These are phyloP conservation scores for Ceratocystis smalleyi DNA, from an alignment of 2,329 filamentous ascomycete species.

Conservation along the genomic window DNA sequence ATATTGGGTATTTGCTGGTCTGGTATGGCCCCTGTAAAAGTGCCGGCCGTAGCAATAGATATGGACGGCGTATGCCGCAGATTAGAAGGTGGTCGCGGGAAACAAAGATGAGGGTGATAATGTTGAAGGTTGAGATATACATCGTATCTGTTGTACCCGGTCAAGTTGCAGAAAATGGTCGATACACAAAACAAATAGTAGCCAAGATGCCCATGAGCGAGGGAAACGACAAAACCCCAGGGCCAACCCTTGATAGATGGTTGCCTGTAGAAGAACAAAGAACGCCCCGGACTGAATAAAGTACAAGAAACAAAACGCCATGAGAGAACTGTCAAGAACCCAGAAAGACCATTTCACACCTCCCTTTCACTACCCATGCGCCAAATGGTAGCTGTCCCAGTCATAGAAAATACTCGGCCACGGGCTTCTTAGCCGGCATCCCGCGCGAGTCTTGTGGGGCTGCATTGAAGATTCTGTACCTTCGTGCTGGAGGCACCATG, in stretches of 20 bases:
- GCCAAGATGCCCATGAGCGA: neutral
- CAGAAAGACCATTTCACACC: neutral
- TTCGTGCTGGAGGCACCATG: conserved; percentile 54
- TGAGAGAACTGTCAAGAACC: neutral
- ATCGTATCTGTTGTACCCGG: neutral
- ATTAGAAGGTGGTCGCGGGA: too few species aligned
- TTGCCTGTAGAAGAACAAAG: neutral
- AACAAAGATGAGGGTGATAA: neutral
- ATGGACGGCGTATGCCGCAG: neutral
- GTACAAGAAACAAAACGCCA: neutral
- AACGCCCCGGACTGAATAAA: neutral
- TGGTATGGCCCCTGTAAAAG: neutral
- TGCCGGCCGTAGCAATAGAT: neutral
- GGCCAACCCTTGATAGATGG: neutral
- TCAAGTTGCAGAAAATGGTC: neutral
- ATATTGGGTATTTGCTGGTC: neutral
- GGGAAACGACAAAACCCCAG: neutral
- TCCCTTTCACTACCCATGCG: neutral
- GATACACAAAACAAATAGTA: neutral
- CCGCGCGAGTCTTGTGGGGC: conserved; percentile 89
- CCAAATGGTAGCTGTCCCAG: neutral
- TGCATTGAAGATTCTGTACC: conserved; percentile 91
- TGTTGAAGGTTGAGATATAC: neutral
- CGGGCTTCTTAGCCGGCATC: conserved; percentile 98
- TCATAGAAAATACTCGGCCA: conserved; percentile 86